Evolutionary conservation across 2,329 filamentous ascomycete genomes (phyloP).

Genomic region (Alternaria triticimaculans): DNA sequence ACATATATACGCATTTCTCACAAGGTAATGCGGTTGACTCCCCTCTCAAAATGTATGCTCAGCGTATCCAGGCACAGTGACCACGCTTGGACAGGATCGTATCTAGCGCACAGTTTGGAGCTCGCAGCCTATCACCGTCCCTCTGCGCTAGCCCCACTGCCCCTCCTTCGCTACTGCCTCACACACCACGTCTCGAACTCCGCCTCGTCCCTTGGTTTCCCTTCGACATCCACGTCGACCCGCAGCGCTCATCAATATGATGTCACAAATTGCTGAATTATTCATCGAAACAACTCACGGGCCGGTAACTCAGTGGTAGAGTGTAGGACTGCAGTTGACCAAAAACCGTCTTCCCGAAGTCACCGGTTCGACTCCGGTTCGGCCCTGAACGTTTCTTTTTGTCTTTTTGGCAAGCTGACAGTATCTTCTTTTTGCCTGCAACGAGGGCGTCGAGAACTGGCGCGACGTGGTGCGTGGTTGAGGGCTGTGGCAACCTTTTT

Average conservation of each 20-base stretch:
- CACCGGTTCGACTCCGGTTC: slow-evolving; percentile 8
- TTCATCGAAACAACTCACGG: not conserved
- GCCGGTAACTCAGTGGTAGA: slow-evolving; percentile 10
- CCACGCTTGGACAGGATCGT: not conserved
- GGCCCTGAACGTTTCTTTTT: not conserved
- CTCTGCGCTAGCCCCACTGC: not conserved
- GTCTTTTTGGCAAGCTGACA: not conserved
- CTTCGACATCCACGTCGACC: not conserved
- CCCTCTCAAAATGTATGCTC: not conserved
- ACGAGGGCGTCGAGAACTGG: not conserved
- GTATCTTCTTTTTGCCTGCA: not conserved
- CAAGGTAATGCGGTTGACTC: not conserved
- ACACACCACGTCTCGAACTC: not conserved
- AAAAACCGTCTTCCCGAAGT: not conserved
- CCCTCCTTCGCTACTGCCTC: not conserved
- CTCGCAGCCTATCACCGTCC: not conserved
- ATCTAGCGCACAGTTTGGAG: not conserved
- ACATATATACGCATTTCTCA: not conserved
- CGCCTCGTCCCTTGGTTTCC: not conserved
- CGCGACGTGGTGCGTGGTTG: not conserved
- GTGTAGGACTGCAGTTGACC: slow-evolving; percentile 5
- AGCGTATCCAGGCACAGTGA: not conserved
- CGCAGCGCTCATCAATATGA: not conserved
- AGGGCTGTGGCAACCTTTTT: not conserved
- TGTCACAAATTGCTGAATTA: accelerated